A percentile compares a stretch with the other conserved stretches of the same genome.
Evolutionary conservation across 176 grass and related monocot species (phyloP).

Genomic region (Musa itinerans): DNA sequence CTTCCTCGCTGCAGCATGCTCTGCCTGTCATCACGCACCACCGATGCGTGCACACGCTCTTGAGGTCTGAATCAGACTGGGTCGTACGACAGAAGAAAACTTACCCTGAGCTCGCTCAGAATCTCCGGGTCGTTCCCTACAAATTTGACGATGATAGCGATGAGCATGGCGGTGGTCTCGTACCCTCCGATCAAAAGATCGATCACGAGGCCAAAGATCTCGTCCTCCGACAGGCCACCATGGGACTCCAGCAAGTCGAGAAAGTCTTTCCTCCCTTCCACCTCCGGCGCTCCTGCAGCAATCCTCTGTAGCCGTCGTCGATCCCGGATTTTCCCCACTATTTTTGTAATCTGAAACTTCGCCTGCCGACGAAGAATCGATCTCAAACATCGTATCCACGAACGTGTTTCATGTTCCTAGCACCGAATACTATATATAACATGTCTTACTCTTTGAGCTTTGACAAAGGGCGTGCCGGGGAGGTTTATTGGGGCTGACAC

Average conservation of each 20-base stretch:
- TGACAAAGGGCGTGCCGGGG: neutral
- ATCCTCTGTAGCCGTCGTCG: neutral
- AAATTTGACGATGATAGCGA: conserved; percentile 5
- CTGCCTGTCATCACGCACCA: neutral
- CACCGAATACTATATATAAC: neutral
- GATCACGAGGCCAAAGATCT: conserved; percentile 7
- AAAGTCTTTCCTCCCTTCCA: neutral
- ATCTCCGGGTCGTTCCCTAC: neutral
- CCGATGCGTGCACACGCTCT: neutral
- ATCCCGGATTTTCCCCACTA: neutral
- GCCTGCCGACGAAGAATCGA: neutral
- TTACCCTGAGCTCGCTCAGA: conserved; percentile 2
- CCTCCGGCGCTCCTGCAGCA: neutral
- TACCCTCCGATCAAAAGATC: conserved; percentile 20
- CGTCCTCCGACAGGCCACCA: neutral
- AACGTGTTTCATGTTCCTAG: neutral
- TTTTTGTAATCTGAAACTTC: neutral
- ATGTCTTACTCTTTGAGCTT: conserved; percentile 9
- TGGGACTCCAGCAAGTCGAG: neutral
- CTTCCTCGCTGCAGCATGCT: conserved; percentile 3
- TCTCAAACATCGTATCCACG: no score
- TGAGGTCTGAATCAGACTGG: neutral
- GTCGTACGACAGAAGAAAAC: neutral
- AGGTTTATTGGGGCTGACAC: conserved; percentile 7
- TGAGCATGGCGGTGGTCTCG: conserved; percentile 16